A percentile compares a stretch with the other conserved stretches of the same genome.
Conservation (phyloP, 208 protist species). For the Kentomonas sorsogonicus region DNA sequence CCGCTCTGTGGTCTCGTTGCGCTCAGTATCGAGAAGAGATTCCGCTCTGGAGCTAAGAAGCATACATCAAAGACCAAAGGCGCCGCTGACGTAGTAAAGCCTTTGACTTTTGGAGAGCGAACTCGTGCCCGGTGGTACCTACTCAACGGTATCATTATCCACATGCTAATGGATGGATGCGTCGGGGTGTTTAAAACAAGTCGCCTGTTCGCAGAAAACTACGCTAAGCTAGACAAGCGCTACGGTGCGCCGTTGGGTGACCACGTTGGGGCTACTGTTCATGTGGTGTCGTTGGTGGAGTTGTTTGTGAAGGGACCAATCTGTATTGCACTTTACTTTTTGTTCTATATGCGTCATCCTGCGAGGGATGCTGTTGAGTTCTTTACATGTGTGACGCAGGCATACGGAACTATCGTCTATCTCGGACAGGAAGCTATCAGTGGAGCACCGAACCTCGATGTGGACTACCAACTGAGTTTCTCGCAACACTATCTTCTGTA, state of each 20-base stretch:
- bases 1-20: constrained; percentile 31
- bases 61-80: constrained; percentile 11
- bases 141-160: constrained; percentile 66
- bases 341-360: constrained; percentile 37
- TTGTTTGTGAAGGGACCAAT: constrained; percentile 54
- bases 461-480: constrained; percentile 56
- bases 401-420: constrained; percentile 59
- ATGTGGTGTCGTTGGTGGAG: constrained; percentile 65
- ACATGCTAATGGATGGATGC: constrained; percentile 68
- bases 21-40: not conserved
- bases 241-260: constrained; percentile 39
- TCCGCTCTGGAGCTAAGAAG: constrained; percentile 10
- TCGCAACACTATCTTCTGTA: constrained; percentile 44
- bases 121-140: constrained; percentile 70
- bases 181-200: constrained; percentile 64
- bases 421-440: constrained; percentile 57
- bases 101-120: constrained; percentile 45
- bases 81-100: constrained; percentile 25
- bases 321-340: constrained; percentile 62
- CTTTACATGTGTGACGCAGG: constrained; percentile 61
- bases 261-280: constrained; percentile 44
- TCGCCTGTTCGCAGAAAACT: constrained; percentile 49
- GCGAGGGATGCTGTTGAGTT: constrained; percentile 65
- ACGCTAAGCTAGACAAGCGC: constrained; percentile 58
- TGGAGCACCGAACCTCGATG: constrained; percentile 53